Conservation (phyloP, 495 filamentous ascomycete genomes). For the Penicillium tannophilum region DNA sequence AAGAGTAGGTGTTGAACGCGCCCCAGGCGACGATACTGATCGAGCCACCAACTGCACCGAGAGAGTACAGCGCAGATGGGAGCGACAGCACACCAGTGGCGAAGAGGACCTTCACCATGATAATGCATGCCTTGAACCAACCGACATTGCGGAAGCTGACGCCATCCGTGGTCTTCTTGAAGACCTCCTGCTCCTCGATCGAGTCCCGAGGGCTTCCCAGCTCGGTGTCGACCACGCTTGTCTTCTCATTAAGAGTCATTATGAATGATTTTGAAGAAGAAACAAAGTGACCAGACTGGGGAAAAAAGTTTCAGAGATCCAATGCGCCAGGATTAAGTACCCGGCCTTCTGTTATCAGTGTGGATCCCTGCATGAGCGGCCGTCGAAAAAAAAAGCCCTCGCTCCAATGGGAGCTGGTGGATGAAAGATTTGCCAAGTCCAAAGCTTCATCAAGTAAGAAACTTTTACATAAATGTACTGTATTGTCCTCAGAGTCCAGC, state of each 20-base stretch:
- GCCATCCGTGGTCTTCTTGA: constrained; percentile 48
- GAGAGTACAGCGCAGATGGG: constrained; percentile 57
- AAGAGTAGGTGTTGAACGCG: constrained; percentile 55
- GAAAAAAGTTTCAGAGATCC: neutral
- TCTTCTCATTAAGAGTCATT: neutral
- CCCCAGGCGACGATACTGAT: constrained; percentile 61
- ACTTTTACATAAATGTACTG: too few species aligned
- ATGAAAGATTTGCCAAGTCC: too few species aligned
- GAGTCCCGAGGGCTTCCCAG: constrained; percentile 11
- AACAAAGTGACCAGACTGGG: neutral
- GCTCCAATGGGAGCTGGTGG: too few species aligned
- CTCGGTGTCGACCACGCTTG: constrained; percentile 1
- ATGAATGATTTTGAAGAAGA: neutral
- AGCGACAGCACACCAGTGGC: constrained; percentile 62
- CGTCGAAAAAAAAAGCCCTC: too few species aligned
- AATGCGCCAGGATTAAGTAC: too few species aligned
- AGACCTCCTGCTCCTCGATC: constrained; percentile 45
- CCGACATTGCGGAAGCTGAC: constrained; percentile 57
- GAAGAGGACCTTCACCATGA: constrained; percentile 57
- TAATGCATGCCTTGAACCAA: constrained; percentile 53
- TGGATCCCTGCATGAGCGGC: too few species aligned
- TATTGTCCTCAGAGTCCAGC: too few species aligned
- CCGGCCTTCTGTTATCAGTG: too few species aligned
- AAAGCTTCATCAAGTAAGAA: too few species aligned
- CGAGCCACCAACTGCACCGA: constrained; percentile 60